Evolutionary conservation across 495 filamentous ascomycete genomes (phyloP).

Genomic region (Xylaria longipes): DNA sequence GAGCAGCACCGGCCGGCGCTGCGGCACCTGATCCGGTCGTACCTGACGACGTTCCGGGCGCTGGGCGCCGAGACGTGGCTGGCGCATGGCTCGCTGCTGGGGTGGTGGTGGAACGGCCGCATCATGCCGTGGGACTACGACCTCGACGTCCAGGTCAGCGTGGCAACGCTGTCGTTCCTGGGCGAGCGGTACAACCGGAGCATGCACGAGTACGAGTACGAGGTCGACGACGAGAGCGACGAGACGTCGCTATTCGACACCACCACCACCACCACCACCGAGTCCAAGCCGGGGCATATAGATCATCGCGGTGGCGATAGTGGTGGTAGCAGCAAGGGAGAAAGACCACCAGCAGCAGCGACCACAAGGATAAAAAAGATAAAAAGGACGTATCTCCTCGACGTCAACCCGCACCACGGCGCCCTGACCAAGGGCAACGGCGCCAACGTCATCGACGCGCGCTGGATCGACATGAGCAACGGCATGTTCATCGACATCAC

Average conservation of each 20-base stretch:
- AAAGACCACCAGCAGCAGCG: background rate
- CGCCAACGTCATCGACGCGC: constrained; percentile 81
- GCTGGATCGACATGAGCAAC: constrained; percentile 79
- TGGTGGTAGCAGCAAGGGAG: constrained; percentile 28
- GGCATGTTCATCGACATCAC: constrained; percentile 91
- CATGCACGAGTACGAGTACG: constrained; percentile 67
- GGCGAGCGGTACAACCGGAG: constrained; percentile 70
- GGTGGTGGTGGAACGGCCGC: constrained; percentile 92
- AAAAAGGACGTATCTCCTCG: constrained; percentile 67
- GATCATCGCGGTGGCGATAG: background rate
- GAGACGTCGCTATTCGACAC: background rate
- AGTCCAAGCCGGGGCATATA: background rate
- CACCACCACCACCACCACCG: background rate
- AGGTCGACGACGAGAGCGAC: constrained; percentile 39
- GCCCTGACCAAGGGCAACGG: constrained; percentile 68
- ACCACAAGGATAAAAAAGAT: background rate
- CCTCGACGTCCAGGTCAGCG: constrained; percentile 80
- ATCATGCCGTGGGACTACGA: constrained; percentile 90
- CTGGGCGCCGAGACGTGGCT: constrained; percentile 83
- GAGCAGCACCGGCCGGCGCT: constrained; percentile 68
- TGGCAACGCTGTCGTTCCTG: constrained; percentile 65
- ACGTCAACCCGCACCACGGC: constrained; percentile 74
- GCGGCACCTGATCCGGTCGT: constrained; percentile 73
- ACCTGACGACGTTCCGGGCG: constrained; percentile 68
- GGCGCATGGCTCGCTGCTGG: constrained; percentile 83